These are phyloP conservation scores for Coriaria nepalensis DNA, from an alignment of 306 rosid genomes.

Conservation along the genomic window DNA sequence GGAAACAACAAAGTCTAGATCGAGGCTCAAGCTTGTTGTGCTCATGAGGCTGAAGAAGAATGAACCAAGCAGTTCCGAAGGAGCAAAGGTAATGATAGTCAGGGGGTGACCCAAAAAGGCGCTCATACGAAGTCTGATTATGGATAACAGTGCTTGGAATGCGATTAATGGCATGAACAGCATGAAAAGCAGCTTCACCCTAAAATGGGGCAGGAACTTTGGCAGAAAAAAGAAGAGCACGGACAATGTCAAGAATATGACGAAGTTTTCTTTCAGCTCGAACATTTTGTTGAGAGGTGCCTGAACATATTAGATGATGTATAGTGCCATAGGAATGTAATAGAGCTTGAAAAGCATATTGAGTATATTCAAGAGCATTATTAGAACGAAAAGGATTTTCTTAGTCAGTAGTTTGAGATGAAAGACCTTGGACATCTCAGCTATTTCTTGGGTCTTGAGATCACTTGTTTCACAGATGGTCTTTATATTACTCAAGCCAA, in stretches of 20 bases:
- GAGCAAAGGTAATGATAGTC: too few relatives aligned
- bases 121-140: neutral
- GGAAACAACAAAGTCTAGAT: too few relatives aligned
- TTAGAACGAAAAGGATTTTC: neutral
- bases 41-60: neutral
- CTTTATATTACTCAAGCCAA: slow-evolving; percentile 1
- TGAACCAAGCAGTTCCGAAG: neutral
- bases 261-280: neutral
- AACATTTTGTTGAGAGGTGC: neutral
- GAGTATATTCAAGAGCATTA: too few relatives aligned
- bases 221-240: neutral
- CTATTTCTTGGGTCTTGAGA: slow-evolving; percentile 7
- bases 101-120: neutral
- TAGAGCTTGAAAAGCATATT: too few relatives aligned
- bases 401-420: neutral
- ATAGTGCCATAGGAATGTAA: too few relatives aligned
- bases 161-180: neutral
- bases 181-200: neutral
- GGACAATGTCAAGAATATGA: neutral
- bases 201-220: too few relatives aligned
- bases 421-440: neutral
- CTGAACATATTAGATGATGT: too few relatives aligned
- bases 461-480: neutral
- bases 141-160: neutral
- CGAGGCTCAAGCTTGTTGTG: neutral